Base-by-base conservation (phyloP, 2,329 filamentous ascomycete genomes). In the Aspergillus latus region DNA sequence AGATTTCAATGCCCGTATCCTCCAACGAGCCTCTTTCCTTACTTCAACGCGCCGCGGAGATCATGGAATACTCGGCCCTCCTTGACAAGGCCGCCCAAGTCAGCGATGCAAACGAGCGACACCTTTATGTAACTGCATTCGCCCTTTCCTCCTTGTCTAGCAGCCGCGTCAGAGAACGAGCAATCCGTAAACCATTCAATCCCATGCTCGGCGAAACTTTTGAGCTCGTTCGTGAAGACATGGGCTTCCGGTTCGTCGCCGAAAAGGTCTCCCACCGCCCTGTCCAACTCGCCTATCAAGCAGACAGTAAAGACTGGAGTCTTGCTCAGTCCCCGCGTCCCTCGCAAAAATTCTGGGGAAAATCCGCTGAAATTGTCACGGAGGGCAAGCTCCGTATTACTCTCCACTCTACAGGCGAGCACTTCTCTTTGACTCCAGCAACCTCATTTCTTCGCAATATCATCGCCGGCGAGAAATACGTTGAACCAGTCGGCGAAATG, bases 291-390 rank as follows among this genome's bases (percentile, higher is more conserved):
- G 94, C 94, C 5, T 93, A 92, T 78, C 92, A 97, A 72, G 94
- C 93, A 4, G 94, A 99, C 72, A 86, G 89, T 39, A 82, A 85
- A 40, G 80, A 84, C 56, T 99, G 94, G 94, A 91, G 88, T 2
- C 87, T 96, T 59, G 82, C 90, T 1, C 94, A 97, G 70, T 90
- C 88, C 4, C 90, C 94, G 0, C 87, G 89, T 55, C 94, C 94
- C 0, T 88, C 88, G 21, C 93, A 99, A 70, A 97, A 97, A 71
- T 99, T 99, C 78, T 97, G 94, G 94, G 94, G 94, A 54, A 97
- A 97, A 78, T 93, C 88, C 54, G 91, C 91, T 2, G 94, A 99
- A 74, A 85, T 99, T 60, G 94, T 90, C 59, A 97, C 92, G 0
- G 93, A 97, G 53, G 94, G 94, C 2, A 88, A 90, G 28, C 87